Conservation (phyloP, 495 filamentous ascomycete genomes). For the Tuber aestivum region DNA sequence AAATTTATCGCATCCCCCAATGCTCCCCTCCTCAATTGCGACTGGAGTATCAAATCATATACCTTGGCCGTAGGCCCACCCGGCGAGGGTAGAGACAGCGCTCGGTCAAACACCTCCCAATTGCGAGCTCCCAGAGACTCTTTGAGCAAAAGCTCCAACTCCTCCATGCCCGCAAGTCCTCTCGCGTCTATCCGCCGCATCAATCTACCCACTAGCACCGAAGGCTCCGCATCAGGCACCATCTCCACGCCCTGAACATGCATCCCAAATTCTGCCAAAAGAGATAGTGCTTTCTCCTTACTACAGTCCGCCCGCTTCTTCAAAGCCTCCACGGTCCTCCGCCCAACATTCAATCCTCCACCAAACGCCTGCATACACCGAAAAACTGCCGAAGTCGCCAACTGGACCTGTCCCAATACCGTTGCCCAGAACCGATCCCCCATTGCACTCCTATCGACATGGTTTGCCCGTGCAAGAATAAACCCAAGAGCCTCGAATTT, state of each 20-base stretch:
- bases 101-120: constrained; percentile 19
- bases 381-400: constrained; percentile 24
- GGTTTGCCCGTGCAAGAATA: constrained; percentile 24
- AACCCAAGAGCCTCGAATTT: constrained; percentile 36
- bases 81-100: constrained; percentile 13
- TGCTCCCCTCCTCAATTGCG: constrained; percentile 19
- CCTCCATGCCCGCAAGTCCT: constrained; percentile 13
- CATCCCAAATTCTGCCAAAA: constrained; percentile 33
- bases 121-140: constrained; percentile 7
- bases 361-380: constrained; percentile 28
- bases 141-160: constrained; percentile 9
- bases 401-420: constrained; percentile 13
- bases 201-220: not conserved
- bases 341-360: constrained; percentile 23
- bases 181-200: not conserved
- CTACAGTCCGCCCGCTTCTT: constrained; percentile 22
- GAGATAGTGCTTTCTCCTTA: constrained; percentile 19
- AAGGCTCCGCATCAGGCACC: not conserved
- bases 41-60: constrained; percentile 28
- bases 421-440: constrained; percentile 37
- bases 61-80: constrained; percentile 7
- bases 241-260: not conserved
- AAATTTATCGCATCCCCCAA: constrained; percentile 19
- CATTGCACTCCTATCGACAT: constrained; percentile 19
- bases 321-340: constrained; percentile 26